A percentile compares a stretch with the other conserved stretches of the same genome.
These are phyloP conservation scores for Speleostelium caveatum DNA, from an alignment of 78 protist species.

Conservation along the genomic window DNA sequence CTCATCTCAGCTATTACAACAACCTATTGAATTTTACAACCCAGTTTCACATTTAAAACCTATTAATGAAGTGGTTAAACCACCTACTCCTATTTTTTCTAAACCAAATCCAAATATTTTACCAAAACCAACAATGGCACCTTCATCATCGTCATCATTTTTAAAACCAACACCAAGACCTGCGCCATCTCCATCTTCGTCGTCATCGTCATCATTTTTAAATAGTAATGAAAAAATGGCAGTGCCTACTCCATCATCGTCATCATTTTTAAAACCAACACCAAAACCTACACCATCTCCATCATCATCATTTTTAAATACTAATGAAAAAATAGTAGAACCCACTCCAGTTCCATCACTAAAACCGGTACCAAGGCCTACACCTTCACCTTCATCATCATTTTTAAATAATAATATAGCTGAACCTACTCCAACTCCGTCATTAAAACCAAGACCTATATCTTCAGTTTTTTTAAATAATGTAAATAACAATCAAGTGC, in stretches of 20 bases:
- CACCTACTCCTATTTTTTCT: background rate
- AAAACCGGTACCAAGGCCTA: background rate
- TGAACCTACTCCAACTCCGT: background rate
- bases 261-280: background rate
- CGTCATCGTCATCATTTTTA: background rate
- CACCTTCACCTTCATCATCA: background rate
- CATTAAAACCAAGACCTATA: no score
- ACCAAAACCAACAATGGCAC: background rate
- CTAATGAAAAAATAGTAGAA: no score
- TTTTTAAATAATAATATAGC: background rate
- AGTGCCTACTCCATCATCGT: background rate
- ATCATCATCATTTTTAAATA: background rate
- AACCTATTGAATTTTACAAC: background rate
- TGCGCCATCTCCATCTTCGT: background rate
- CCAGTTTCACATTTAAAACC: background rate
- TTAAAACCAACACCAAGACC: background rate
- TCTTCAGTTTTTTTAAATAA: no score
- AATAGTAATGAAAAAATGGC: background rate
- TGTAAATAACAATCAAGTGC: no score
- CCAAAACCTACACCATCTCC: background rate
- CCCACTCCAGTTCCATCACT: background rate
- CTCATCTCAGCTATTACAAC: background rate
- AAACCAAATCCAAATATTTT: background rate
- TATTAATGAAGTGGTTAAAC: background rate
- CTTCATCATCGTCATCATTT: background rate